A percentile compares a stretch with the other conserved stretches of the same genome.
Conservation (phyloP, 2,329 filamentous ascomycete species). For the Tolypocladium inflatum region DNA sequence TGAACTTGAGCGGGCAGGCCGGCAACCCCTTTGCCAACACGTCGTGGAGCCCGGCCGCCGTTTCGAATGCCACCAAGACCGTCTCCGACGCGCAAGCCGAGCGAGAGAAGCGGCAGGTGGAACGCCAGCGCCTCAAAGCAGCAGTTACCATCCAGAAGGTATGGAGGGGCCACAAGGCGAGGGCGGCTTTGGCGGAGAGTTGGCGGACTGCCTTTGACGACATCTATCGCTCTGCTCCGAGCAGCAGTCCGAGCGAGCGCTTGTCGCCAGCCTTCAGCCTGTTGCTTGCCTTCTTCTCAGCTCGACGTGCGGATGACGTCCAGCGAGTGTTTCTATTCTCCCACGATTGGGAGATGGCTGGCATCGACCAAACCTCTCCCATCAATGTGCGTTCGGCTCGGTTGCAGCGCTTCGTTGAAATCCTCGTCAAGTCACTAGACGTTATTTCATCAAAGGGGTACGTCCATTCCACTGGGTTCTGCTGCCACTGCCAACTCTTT, state of each 20-base stretch:
- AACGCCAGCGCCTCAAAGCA: conserved; percentile 68
- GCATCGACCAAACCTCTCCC: conserved; percentile 24
- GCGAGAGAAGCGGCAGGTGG: conserved; percentile 67
- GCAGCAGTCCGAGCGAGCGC: conserved; percentile 23
- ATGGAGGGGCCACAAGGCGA: conserved; percentile 69
- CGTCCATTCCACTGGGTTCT: conserved; percentile 1
- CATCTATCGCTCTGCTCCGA: conserved; percentile 32
- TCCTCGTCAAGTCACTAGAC: conserved; percentile 26
- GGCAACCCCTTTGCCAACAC: conserved; percentile 68
- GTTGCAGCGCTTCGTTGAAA: conserved; percentile 22
- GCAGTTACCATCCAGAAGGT: conserved; percentile 63
- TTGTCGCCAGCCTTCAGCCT: conserved; percentile 34
- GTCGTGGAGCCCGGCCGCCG: conserved; percentile 44
- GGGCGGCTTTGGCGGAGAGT: conserved; percentile 45
- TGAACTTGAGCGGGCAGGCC: conserved; percentile 83
- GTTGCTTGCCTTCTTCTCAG: conserved; percentile 40
- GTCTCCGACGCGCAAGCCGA: conserved; percentile 83
- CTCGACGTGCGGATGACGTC: conserved; percentile 34
- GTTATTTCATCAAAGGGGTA: conserved; percentile 13
- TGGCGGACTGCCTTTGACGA: conserved; percentile 56
- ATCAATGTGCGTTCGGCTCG: conserved; percentile 17
- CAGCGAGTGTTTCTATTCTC: conserved; percentile 36
- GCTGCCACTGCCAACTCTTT: not conserved
- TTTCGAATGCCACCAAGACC: conserved; percentile 61
- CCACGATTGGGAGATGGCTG: conserved; percentile 28